Evolutionary conservation across 1,284 basidiomycete species (phyloP).

Genomic region (Austroboletus novae-zelandiae): DNA sequence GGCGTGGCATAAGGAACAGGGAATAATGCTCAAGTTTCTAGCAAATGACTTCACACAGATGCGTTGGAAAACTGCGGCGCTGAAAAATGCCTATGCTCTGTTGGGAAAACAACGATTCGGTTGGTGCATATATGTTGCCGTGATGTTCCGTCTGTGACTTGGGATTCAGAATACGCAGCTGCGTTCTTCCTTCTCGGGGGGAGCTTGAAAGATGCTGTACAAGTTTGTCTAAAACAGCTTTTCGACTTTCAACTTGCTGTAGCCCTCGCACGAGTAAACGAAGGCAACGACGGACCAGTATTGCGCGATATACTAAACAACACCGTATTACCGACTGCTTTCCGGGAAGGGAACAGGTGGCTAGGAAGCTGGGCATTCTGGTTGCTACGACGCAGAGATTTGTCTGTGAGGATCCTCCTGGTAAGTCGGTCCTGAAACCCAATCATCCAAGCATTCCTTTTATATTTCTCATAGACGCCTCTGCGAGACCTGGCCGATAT

Average conservation of each 20-base stretch:
- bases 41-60: constrained; percentile 85
- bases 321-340: constrained; percentile 81
- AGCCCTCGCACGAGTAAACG: constrained; percentile 80
- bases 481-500: constrained; percentile 65
- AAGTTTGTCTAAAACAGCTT: constrained; percentile 87
- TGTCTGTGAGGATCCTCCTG: constrained; percentile 81
- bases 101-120: constrained; percentile 91
- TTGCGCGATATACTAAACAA: constrained; percentile 68
- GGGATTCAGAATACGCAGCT: constrained; percentile 81
- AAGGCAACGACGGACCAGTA: constrained; percentile 81
- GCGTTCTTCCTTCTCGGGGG: constrained; percentile 96
- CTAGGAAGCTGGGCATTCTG: constrained; percentile 98
- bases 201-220: constrained; percentile 87
- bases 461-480: constrained; percentile 57
- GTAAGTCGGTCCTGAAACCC: constrained; percentile 41
- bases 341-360: constrained; percentile 87
- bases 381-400: constrained; percentile 80
- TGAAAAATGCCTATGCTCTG: constrained; percentile 96
- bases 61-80: constrained; percentile 90
- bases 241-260: constrained; percentile 89
- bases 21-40: constrained; percentile 89
- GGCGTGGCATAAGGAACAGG: constrained; percentile 89
- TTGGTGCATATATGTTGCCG: constrained; percentile 37
- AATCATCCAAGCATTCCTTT: not conserved
- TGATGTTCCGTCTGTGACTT: constrained; percentile 8